phyloP scores from a whole-genome alignment of 2,329 filamentous ascomycete species.

The Pseudogymnoascus sp. region DNA sequence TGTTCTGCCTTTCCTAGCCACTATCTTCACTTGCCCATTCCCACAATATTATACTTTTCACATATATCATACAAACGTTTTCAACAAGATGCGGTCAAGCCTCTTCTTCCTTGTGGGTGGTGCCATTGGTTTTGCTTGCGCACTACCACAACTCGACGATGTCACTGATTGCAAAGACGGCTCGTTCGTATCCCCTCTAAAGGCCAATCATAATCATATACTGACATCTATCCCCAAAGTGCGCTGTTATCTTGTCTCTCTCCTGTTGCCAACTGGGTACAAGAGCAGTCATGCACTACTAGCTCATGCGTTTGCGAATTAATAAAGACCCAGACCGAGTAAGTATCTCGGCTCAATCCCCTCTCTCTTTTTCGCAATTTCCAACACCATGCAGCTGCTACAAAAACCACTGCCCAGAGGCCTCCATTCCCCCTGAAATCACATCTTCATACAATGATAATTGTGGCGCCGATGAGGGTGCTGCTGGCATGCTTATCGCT shows the following conservation, averaged over 20 bases:
- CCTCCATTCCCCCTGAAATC: background rate
- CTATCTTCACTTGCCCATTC: background rate
- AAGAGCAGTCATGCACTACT: background rate
- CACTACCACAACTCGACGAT: background rate
- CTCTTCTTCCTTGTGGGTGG: background rate
- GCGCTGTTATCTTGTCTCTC: background rate
- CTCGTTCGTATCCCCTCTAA: background rate
- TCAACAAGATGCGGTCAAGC: background rate
- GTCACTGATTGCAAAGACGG: background rate
- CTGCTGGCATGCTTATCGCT: background rate
- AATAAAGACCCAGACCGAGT: background rate
- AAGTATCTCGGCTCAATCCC: background rate
- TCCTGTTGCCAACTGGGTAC: too few species aligned
- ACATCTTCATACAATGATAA: background rate
- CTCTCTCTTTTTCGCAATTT: background rate
- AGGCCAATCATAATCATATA: background rate
- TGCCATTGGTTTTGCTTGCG: background rate
- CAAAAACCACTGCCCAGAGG: background rate
- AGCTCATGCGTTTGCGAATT: background rate
- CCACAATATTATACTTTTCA: background rate
- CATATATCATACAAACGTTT: background rate
- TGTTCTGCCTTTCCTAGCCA: background rate
- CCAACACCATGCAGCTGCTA: background rate
- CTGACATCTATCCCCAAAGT: background rate
- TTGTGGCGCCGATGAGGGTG: background rate